A percentile compares a stretch with the other conserved stretches of the same genome.
Evolutionary conservation across 371 early-diverging fungal species (phyloP).

Genomic region (Funneliformis caledonium): DNA sequence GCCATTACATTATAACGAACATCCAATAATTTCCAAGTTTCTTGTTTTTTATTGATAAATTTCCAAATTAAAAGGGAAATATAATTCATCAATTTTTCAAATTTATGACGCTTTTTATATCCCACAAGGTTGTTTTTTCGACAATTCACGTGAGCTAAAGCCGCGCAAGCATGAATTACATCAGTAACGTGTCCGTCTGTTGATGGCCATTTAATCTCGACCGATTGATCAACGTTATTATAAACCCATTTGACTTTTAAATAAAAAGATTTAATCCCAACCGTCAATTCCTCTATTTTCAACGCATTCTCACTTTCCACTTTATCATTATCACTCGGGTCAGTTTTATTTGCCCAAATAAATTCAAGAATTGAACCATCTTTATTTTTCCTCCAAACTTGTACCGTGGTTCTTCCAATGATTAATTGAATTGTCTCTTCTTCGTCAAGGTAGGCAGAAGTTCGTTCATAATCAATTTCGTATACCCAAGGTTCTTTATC

Average conservation of each 20-base stretch:
- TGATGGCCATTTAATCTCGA: neutral
- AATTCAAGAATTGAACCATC: neutral
- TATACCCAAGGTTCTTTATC: neutral
- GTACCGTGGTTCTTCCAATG: neutral
- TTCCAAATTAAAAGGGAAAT: neutral
- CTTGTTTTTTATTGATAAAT: neutral
- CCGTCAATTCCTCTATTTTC: neutral
- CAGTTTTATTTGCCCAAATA: neutral
- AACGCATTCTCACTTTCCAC: neutral
- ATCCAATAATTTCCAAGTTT: neutral
- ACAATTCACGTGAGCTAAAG: neutral
- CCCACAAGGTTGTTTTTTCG: neutral
- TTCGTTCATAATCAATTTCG: neutral
- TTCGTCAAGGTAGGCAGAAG: neutral
- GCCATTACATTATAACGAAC: neutral
- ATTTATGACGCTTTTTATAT: neutral
- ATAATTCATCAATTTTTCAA: neutral
- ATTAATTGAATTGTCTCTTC: constrained; percentile 4
- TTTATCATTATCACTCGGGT: neutral
- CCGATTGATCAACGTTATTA: neutral
- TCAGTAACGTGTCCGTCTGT: neutral
- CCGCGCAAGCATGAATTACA: neutral
- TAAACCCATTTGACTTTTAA: neutral
- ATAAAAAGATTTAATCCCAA: neutral
- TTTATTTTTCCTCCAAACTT: neutral